These are phyloP conservation scores for Umbelopsis vinacea DNA, from an alignment of 192 early-diverging fungal species.

Conservation along the genomic window DNA sequence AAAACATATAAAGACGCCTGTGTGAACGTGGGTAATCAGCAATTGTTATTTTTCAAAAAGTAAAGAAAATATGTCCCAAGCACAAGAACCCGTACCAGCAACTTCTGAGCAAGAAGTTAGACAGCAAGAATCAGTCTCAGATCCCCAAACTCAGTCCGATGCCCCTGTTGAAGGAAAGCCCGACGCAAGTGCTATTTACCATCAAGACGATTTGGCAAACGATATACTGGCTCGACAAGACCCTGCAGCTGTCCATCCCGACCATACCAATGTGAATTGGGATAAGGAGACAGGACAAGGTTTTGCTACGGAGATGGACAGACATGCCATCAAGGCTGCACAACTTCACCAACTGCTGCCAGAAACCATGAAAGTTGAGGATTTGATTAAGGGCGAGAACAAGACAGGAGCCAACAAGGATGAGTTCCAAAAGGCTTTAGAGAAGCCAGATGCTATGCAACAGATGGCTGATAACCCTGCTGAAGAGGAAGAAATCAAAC, in stretches of 20 bases:
- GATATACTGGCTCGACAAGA: slow-evolving; percentile 12
- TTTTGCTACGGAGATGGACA: slow-evolving; percentile 22
- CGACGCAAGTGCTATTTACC: slow-evolving; percentile 15
- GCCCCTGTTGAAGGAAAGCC: slow-evolving; percentile 7
- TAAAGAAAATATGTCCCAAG: slow-evolving; percentile 11
- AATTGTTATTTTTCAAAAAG: background rate
- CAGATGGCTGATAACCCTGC: slow-evolving; percentile 12
- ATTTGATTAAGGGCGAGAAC: slow-evolving; percentile 8
- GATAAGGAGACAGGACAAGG: slow-evolving; percentile 14
- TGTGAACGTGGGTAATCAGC: too few relatives aligned
- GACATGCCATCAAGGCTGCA: slow-evolving; percentile 15
- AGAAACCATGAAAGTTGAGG: background rate
- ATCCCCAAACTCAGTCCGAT: background rate
- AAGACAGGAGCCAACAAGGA: slow-evolving; percentile 16
- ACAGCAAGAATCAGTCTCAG: background rate
- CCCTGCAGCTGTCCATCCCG: slow-evolving; percentile 8
- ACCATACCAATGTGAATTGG: slow-evolving; percentile 11
- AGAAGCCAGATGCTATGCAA: slow-evolving; percentile 16
- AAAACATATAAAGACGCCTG: background rate
- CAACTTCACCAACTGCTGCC: slow-evolving; percentile 3
- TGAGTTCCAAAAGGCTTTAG: slow-evolving; percentile 9
- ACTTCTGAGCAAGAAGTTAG: background rate
- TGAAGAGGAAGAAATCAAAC: slow-evolving; percentile 18
- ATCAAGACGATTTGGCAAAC: background rate
- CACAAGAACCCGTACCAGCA: background rate